These are phyloP conservation scores for Aegle marmelos DNA, from an alignment of 345 rosid genomes.

Conservation along the genomic window DNA sequence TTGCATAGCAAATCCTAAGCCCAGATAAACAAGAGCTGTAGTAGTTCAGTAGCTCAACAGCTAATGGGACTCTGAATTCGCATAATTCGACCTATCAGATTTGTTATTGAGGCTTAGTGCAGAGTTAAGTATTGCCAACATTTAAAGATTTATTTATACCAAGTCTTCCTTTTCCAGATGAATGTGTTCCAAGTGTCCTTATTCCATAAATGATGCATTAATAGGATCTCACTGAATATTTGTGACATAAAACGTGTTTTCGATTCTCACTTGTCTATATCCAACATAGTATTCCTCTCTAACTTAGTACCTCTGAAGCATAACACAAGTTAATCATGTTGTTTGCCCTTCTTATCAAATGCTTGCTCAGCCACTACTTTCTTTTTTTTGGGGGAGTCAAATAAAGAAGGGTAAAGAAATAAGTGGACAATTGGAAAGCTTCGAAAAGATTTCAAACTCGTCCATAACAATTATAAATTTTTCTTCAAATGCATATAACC, in stretches of 20 bases:
- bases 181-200: neutral
- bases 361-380: neutral
- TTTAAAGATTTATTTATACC: neutral
- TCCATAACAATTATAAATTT: neutral
- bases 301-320: neutral
- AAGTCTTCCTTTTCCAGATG: neutral
- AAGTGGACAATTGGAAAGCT: neutral
- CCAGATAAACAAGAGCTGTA: neutral
- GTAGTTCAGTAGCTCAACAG: neutral
- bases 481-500: neutral
- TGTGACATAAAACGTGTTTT: neutral
- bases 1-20: neutral
- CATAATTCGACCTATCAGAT: neutral
- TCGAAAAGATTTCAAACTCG: neutral
- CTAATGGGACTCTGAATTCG: neutral
- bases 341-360: neutral
- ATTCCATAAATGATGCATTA: neutral
- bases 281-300: neutral
- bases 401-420: neutral
- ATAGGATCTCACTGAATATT: neutral
- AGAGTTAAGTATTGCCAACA: neutral
- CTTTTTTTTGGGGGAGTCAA: neutral
- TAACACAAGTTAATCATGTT: neutral
- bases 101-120: neutral
- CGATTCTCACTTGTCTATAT: neutral